phyloP scores from a whole-genome alignment of 1,284 basidiomycete species.

The Meira nashicola region DNA sequence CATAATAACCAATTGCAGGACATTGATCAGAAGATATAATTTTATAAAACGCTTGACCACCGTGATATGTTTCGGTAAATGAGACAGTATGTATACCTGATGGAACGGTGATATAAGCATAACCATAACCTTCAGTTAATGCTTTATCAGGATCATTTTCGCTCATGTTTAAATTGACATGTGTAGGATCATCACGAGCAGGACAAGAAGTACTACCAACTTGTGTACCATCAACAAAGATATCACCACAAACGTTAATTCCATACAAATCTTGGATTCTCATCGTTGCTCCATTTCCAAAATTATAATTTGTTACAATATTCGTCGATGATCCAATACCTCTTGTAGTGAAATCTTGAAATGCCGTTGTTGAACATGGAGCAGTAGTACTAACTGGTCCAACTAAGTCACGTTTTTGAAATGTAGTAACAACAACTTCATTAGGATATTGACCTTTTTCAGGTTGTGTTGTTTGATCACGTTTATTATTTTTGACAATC shows the following conservation, averaged over 20 bases:
- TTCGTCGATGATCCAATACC: neutral
- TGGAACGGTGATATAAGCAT: neutral
- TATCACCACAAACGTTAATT: constrained; percentile 1
- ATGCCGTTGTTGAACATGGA: neutral
- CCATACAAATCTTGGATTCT: neutral
- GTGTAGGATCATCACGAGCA: neutral
- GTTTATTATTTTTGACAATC: neutral
- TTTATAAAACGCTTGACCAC: neutral
- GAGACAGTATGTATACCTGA: neutral
- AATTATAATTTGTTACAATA: constrained; percentile 6
- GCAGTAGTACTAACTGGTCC: neutral
- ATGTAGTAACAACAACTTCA: neutral
- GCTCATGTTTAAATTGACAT: neutral
- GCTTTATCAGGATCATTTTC: constrained; percentile 4
- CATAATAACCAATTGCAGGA: neutral
- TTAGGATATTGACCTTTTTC: neutral
- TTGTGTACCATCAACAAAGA: neutral
- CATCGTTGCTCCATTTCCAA: neutral
- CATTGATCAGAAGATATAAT: neutral
- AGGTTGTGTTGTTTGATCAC: neutral
- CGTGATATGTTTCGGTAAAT: neutral
- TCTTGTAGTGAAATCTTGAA: neutral
- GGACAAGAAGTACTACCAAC: neutral
- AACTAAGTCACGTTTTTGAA: neutral
- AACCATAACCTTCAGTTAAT: neutral